Base-by-base conservation (phyloP, 352 stramenopile species). In the Peronosclerospora sorghi region DNA sequence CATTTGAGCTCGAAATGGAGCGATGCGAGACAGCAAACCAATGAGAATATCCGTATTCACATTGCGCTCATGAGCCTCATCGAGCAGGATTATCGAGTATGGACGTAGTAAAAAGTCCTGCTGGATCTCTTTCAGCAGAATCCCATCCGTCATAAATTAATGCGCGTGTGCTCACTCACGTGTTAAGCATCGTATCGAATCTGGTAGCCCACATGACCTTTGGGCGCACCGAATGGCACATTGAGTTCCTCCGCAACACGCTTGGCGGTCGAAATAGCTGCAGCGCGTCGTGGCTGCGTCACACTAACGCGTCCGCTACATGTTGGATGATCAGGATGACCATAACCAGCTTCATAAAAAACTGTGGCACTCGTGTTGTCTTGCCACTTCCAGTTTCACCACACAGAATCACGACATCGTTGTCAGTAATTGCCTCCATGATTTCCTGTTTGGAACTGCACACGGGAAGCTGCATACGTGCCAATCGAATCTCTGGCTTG, bases 91-190 rank as follows among this genome's bases (percentile, higher is more conserved):
- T n/a, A n/a, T n/a, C n/a, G n/a, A n/a, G n/a, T n/a, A n/a, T n/a
- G n/a, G n/a, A n/a, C n/a, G n/a, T n/a, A n/a, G n/a, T n/a, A n/a
- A n/a, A n/a, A n/a, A n/a, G n/a, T n/a, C n/a, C n/a, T n/a, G n/a
- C n/a, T n/a, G n/a, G n/a, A n/a, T n/a, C n/a, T n/a, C n/a, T n/a
- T n/a, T 90, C n/a, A 99, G 69, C 30, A 99, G 60, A 48, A 99
- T 98, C 51, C 96, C 96, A 58, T 99, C 96, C 4, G 96, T 99
- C 95, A 99, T 98, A 60, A 99, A 99, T 99, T 98, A 39, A 99
- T 76, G 7, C 80, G 73, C 12, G 90, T 98, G 14, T 81, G 56
- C 18, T 75, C 43, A 20, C 86, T 83, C 6, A 98, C 65, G 26
- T 97, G 93, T 35, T 86, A 83, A 5, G 72, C 84, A 64, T 99